Base-by-base conservation (phyloP, 1,284 basidiomycete genomes). In the Gomphus bonarii region DNA sequence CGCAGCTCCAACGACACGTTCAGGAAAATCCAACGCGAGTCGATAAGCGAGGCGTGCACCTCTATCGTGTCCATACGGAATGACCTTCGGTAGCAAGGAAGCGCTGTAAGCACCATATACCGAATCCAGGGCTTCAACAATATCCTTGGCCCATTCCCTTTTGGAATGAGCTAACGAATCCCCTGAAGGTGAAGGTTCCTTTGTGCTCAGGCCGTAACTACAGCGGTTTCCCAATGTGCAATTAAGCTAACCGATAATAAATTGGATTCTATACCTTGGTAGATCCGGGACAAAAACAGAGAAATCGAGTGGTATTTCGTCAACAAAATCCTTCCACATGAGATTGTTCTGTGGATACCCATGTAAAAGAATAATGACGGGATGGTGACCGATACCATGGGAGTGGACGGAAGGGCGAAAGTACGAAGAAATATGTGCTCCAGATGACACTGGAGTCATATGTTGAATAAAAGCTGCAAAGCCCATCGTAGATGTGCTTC, bases 51-150 rank as follows among this genome's bases (percentile, higher is more conserved):
- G 50, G 16, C 65, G 62, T 2, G 61, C 66, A 11, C 66, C 66
- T 47, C 66, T 65, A 57, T 68, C 66, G 56, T 68, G 66, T 3
- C 66, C 66, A 46, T 60, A 60, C 0, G 61, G 54, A 28, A 68
- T 63, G 46, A 68, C 38, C 42, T 60, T 61, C 18, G 47, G 44
- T 2, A 30, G 38, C 16, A 4, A n/a, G 12, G 4, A 6, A 38
- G 48, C 25, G 20, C n/a, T 42, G 7, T 11, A 11, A 12, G 6
- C 9, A 2, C 48, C 50, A 52, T 61, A 59, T 36, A 65, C 53
- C 9, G 57, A 42, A 49, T 65, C 63, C 25, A 63, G 55, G 20
- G 62, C 59, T 38, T 62, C 60, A 22, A 63, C 43, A 47, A 66
- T 57, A 51, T 66, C 65, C 51, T 64, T 56, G 8, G 61, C 64